Percentiles rank a stretch among this genome's conserved stretches.
These are phyloP conservation scores for Liquidambar formosana DNA, from an alignment of 164 flowering plant species.

Conservation along the genomic window DNA sequence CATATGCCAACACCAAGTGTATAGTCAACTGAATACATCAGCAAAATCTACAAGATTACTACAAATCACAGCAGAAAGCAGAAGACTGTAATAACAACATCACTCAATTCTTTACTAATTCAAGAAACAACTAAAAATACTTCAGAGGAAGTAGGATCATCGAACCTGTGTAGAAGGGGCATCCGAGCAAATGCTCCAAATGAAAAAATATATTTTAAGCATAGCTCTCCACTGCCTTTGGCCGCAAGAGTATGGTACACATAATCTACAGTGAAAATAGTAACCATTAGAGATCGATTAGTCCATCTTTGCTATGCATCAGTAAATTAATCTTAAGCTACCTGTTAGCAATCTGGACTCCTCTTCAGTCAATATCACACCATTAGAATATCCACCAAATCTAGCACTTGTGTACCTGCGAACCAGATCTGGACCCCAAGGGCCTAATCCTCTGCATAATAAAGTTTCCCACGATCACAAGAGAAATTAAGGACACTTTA, in stretches of 20 bases:
- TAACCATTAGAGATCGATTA: conserved; percentile 13
- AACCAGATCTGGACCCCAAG: conserved; percentile 86
- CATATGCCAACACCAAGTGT: neutral
- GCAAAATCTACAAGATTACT: neutral
- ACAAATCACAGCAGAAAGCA: neutral
- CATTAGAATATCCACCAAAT: conserved; percentile 59
- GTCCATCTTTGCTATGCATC: neutral
- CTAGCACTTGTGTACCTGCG: conserved; percentile 67
- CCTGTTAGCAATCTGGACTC: conserved; percentile 80
- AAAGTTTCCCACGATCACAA: neutral
- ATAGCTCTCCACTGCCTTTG: conserved; percentile 94
- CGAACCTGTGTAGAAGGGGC: conserved; percentile 78
- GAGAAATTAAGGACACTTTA: neutral
- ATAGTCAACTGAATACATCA: neutral
- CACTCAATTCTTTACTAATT: neutral
- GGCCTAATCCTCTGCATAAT: conserved; percentile 84
- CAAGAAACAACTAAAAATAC: neutral
- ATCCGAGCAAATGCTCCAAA: conserved; percentile 91
- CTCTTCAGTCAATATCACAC: conserved; percentile 48
- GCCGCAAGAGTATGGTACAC: conserved; percentile 88
- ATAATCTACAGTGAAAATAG: conserved; percentile 53
- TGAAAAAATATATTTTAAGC: conserved; percentile 87
- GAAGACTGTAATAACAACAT: neutral
- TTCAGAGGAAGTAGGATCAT: neutral
- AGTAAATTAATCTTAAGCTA: conserved; percentile 9